Evolutionary conservation across 768 basidiomycete species (phyloP), one percentile per base, ranked within the genome.

Genomic region (Calocera viscosa): DNA sequence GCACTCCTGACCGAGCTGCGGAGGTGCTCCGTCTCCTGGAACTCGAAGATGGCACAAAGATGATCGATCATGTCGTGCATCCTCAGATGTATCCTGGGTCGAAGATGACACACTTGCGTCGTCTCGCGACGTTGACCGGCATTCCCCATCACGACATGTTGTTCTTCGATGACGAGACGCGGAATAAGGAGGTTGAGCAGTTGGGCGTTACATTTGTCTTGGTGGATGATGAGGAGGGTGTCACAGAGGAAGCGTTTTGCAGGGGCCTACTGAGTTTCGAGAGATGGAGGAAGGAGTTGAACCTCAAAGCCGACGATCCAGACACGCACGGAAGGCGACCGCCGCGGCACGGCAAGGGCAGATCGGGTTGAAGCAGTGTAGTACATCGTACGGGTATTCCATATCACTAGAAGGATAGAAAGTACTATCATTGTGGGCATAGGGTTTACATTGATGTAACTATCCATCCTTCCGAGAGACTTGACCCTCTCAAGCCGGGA

Each of bases 151-250:
- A 60, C 53, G 53, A 60, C 2, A 60, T 60, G 53, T 26, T 60
- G 30, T 60, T 60, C 30, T 60, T 60, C 53, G 53, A 60, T 22
- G 53, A 60, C 53, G 53, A 60, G 30, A 60, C 26, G 14, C 11
- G 53, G 26, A 60, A 60, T 60, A 60, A 60, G 19, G 53, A 60
- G 53, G 53, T 60, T 32, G 53, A 60, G 53, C 26, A 60, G 53
- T 22, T 60, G 14, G 53, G 53, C 24, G 53, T 60, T 11, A 60
- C 53, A 26, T 60, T 60, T 32, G 30, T 60, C 10, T 19, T 60
- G 53, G 53, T 60, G 26, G 53, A 60, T 19, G 53, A 60, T 26
- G 53, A 60, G 53, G 53, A 60, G 53, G 53, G 53, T 28, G 53
- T 60, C 2, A 60, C 53, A 16, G 53, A 60, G 26, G 26, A 60